Percentiles rank a stretch among this genome's conserved stretches.
These are phyloP conservation scores for Choricystis sp. DNA, from an alignment of 139 green algal species.

Conservation along the genomic window DNA sequence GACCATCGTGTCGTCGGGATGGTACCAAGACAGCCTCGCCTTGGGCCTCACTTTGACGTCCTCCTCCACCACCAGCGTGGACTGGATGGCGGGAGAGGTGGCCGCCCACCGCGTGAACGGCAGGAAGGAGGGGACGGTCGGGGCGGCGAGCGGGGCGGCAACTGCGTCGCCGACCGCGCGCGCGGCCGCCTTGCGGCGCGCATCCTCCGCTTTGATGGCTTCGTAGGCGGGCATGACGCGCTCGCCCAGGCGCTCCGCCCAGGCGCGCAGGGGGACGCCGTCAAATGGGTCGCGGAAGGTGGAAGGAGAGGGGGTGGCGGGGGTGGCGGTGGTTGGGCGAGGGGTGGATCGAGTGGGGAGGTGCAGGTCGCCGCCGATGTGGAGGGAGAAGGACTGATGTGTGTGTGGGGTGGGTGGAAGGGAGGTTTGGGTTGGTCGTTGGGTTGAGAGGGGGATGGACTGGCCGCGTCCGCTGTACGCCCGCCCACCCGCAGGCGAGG, in stretches of 20 bases:
- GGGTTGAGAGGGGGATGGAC: no score
- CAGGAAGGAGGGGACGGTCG: constrained; percentile 11
- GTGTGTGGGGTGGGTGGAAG: background rate
- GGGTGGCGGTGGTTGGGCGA: background rate
- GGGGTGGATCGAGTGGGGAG: constrained; percentile 3
- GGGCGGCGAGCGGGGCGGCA: background rate
- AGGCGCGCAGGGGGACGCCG: constrained; percentile 10
- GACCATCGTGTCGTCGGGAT: constrained; percentile 28
- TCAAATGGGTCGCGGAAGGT: constrained; percentile 14
- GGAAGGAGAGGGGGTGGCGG: background rate
- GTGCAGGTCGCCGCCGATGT: constrained; percentile 16
- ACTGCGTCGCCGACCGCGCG: background rate
- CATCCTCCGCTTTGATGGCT: constrained; percentile 9
- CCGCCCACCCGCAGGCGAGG: no score
- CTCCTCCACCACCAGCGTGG: constrained; percentile 12
- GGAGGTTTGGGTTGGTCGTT: no score
- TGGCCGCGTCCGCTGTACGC: no score
- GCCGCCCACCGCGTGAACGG: constrained; percentile 16
- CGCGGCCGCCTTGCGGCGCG: background rate
- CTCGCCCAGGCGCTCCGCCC: constrained; percentile 13
- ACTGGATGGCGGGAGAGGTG: constrained; percentile 1
- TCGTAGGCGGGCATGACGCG: constrained; percentile 10
- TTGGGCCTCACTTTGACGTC: constrained; percentile 9
- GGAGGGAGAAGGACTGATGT: constrained; percentile 19
- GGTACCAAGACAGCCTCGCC: constrained; percentile 21